Conservation (phyloP, 257 asterid species). For the Solanum paucissectum region DNA sequence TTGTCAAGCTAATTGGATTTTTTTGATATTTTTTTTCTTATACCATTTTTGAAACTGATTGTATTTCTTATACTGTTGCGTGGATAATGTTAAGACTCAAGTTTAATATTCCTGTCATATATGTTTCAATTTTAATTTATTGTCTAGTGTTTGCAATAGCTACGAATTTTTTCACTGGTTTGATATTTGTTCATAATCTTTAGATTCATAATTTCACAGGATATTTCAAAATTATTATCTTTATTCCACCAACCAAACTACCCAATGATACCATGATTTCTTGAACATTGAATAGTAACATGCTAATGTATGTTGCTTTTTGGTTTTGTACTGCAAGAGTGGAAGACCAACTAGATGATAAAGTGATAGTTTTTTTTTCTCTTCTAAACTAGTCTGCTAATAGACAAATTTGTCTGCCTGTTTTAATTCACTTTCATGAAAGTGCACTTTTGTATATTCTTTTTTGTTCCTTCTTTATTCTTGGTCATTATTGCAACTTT, state of each 20-base stretch:
- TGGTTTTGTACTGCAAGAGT: not conserved
- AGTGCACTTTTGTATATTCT: not conserved
- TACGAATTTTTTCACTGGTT: not conserved
- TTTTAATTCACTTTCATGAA: not conserved
- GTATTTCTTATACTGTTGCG: not conserved
- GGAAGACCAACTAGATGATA: not conserved
- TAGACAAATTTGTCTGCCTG: not conserved
- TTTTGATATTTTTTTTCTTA: not conserved
- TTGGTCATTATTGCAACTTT: not conserved
- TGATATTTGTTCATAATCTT: not conserved
- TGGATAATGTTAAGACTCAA: not conserved
- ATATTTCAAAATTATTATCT: no score
- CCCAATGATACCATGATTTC: not conserved
- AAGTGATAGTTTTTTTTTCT: not conserved
- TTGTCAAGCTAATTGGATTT: not conserved
- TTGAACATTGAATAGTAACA: not conserved
- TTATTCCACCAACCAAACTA: not conserved
- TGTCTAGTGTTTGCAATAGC: not conserved
- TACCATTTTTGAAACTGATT: not conserved
- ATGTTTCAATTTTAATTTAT: not conserved
- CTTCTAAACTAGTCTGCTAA: not conserved
- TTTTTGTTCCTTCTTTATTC: not conserved
- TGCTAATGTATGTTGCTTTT: not conserved
- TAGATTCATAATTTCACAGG: not conserved
- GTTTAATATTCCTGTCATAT: not conserved